Base-by-base conservation (phyloP, 805 yeast genomes). In the Starmerella stigmatis region DNA sequence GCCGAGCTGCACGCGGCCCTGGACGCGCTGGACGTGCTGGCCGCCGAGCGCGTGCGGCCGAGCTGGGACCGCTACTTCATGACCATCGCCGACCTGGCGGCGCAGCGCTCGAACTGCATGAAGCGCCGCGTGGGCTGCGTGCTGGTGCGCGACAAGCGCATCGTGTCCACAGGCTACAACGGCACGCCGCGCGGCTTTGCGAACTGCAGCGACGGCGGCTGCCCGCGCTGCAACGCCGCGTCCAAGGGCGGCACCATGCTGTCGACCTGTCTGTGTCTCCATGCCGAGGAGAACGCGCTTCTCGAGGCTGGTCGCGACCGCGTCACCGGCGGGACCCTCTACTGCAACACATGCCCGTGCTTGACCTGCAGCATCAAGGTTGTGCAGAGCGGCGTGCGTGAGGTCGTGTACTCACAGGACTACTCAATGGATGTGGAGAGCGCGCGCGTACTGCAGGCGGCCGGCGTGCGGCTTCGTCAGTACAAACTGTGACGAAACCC, bases 71-170 rank as follows among this genome's bases (percentile, higher is more conserved):
- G 89, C 1, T 92, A 92, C 61, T 92, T 92, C 63, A 92, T 92
- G 98, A 70, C 78, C 34, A 64, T 92, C 48, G 96, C 98, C 0
- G 86, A 85, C 53, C 70, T 92, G 57, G 98, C 98, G 0, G 94
- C 98, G 0, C 68, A 79, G 38, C 69, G 99, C 53, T 80, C 94
- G 22, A 92, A 92, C 55, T 92, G 99, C 67, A 92, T 92, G 97
- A 92, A 92, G 63, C 69, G 99, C 48, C 72, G 94, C 43, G 99
- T 92, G 3, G 99, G 99, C 0, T 89, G 97, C 64, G 97, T 92
- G 8, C 75, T 92, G 15, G 96, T 86, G 2, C 72, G 86, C 43
- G 92, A 84, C 38, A 76, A 75, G 30, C 69, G 96, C 46, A 94
- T 92, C 22, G 73, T 92, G 21, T 92, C 97, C 2, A 92, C 99